Evolutionary conservation across 805 yeast species (phyloP).

Genomic region (Saturnispora halmiae): DNA sequence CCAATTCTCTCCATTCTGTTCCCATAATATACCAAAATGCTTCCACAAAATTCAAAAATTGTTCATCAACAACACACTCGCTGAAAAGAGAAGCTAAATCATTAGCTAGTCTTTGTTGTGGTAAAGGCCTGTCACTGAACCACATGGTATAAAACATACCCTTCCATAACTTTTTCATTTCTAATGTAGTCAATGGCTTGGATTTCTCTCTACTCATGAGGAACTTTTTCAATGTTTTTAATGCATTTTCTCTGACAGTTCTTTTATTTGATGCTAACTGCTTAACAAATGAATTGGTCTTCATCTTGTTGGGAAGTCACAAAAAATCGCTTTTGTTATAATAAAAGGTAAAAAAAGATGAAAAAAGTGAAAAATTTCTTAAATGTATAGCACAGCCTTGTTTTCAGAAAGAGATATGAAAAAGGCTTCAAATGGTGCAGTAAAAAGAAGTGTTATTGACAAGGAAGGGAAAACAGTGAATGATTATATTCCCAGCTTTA

Average conservation of each 20-base stretch:
- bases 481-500: constrained; percentile 34
- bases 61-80: constrained; percentile 33
- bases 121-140: constrained; percentile 89
- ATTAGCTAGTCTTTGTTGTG: constrained; percentile 78
- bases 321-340: not conserved
- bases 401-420: not conserved
- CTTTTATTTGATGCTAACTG: constrained; percentile 79
- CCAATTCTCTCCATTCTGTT: constrained; percentile 78
- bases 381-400: constrained; percentile 1
- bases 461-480: constrained; percentile 24
- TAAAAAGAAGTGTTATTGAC: constrained; percentile 13
- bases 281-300: constrained; percentile 55
- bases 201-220: constrained; percentile 38
- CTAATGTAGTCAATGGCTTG: constrained; percentile 38
- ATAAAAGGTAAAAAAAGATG: not conserved
- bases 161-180: constrained; percentile 83
- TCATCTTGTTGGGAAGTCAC: constrained; percentile 19
- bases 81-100: constrained; percentile 52
- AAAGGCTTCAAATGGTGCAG: constrained; percentile 5
- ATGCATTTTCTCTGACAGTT: constrained; percentile 63
- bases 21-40: constrained; percentile 77
- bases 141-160: constrained; percentile 95
- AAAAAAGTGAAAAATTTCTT: constrained; percentile 1
- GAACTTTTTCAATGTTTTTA: constrained; percentile 53
- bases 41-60: constrained; percentile 44